Evolutionary conservation across 306 rosid species (phyloP).

Genomic region (Lathyrus oleraceus): DNA sequence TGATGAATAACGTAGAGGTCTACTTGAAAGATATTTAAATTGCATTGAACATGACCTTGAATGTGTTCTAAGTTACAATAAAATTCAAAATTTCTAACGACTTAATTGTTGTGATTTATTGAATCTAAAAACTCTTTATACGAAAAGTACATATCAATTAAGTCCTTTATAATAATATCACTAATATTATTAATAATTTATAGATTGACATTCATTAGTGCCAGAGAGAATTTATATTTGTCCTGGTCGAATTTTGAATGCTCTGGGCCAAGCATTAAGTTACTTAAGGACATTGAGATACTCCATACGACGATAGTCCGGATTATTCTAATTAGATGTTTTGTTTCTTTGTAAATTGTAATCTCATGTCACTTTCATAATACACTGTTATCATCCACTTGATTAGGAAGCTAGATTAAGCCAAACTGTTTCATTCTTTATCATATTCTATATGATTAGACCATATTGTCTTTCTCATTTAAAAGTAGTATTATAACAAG

Average conservation of each 20-base stretch:
- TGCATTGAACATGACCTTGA: no score
- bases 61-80: no score
- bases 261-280: conserved; percentile 13
- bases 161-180: no score
- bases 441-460: conserved; percentile 41
- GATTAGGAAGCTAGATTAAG: conserved; percentile 42
- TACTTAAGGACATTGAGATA: conserved; percentile 19
- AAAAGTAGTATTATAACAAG: conserved; percentile 36
- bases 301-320: conserved; percentile 1
- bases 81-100: no score
- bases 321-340: conserved; percentile 1
- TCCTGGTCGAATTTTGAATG: conserved; percentile 26
- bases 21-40: no score
- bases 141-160: no score
- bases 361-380: conserved; percentile 32
- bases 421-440: conserved; percentile 25
- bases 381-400: conserved; percentile 36
- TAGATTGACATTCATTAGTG: not conserved
- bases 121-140: no score
- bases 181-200: no score
- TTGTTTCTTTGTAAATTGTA: conserved; percentile 33
- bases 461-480: conserved; percentile 47
- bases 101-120: no score
- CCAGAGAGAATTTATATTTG: conserved; percentile 30
- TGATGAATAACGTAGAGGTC: no score